Evolutionary conservation across 2,329 filamentous ascomycete genomes (phyloP), one percentile per base, ranked within the genome.

Genomic region (Penicillium polonicum): DNA sequence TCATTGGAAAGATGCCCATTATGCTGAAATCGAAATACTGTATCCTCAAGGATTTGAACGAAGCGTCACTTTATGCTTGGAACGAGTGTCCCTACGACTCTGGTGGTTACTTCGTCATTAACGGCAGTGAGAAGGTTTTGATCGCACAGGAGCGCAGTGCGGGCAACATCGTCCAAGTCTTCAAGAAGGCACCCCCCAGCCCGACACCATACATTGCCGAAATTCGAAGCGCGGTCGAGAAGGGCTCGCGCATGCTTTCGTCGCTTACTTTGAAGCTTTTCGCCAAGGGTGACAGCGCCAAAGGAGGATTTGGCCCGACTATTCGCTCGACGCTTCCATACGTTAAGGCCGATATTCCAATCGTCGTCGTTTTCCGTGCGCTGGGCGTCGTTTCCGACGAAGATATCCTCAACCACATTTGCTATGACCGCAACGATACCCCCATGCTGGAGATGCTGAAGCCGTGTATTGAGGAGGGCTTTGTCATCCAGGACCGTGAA

Each of bases 21-120:
- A 99, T 99, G 94, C 83, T 99, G 68, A 96, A 97, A 79, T 97
- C 92, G 31, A 91, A 93, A 76, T 94, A 96, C 68, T 99, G 94
- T 76, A 91, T 95, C 64, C 78, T 99, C 65, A 89, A 89, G 66
- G 88, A 89, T 65, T 85, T 95, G 71, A 85, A 86, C 48, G 93
- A 97, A 64, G 88, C 94, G 52, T 88, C 90, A 49, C 82, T 99
- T 2, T 97, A 96, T 73, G 83, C 90, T 46, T 88, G 95, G 75
- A 96, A 96, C 72, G 94, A 99, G 77, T 99, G 94, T 66, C 94
- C 94, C 0, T 99, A 97, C 75, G 94, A 99, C 71, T 94, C 97
- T 72, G 94, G 94, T 66, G 94, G 94, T 65, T 99, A 99, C 77
- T 99, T 99, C 72, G 91, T 99, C 69, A 99, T 99, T 82, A 99